These are phyloP conservation scores for Pelargonium myrrhifolium DNA, from an alignment of 441 rosid species.

Conservation along the genomic window DNA sequence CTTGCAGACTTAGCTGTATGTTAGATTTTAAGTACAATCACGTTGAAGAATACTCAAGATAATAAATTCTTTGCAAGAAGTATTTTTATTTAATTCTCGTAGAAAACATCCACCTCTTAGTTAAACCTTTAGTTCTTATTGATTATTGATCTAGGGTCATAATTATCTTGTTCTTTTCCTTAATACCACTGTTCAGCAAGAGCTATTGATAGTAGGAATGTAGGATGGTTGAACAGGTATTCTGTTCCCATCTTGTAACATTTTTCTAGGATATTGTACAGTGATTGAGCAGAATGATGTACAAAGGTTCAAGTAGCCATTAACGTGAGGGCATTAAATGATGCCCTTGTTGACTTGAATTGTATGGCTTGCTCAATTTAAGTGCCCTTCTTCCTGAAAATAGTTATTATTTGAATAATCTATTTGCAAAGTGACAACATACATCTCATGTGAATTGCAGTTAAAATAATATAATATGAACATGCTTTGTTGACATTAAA, in stretches of 20 bases:
- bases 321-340: background rate
- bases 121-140: background rate
- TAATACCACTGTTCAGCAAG: background rate
- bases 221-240: constrained; percentile 1
- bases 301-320: background rate
- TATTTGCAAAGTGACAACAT: background rate
- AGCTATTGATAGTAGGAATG: background rate
- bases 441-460: background rate
- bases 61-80: background rate
- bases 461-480: too few species aligned
- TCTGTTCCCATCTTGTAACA: background rate
- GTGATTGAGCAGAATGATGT: background rate
- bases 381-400: background rate
- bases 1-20: background rate
- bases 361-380: background rate
- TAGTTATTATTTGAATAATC: background rate
- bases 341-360: constrained; percentile 2
- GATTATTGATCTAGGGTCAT: background rate
- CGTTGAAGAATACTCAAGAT: background rate
- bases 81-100: background rate
- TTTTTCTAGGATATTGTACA: background rate
- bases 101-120: background rate
- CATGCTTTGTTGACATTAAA: too few species aligned
- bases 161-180: background rate
- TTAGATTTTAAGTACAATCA: background rate